A percentile compares a stretch with the other conserved stretches of the same genome.
Evolutionary conservation across 179 eudicot genomes (phyloP).

Genomic region (Sideroxylon spinosum): DNA sequence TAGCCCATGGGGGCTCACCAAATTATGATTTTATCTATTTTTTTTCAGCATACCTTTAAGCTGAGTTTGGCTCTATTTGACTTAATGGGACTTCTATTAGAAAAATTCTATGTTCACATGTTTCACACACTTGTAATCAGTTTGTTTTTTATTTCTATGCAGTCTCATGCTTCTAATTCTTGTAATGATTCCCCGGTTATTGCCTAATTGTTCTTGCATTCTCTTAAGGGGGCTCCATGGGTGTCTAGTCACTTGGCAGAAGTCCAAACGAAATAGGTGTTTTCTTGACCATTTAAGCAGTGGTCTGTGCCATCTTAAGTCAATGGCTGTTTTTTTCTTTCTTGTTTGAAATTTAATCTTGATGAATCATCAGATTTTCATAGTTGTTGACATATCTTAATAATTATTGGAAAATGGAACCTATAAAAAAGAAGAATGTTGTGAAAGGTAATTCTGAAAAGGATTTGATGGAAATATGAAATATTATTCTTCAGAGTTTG

Average conservation of each 20-base stretch:
- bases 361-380: not conserved
- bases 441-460: not conserved
- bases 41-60: not conserved
- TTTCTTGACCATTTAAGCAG: not conserved
- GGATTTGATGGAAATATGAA: not conserved
- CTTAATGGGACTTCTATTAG: not conserved
- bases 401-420: not conserved
- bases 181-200: not conserved
- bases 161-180: not conserved
- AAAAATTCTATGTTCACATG: not conserved
- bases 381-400: not conserved
- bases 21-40: no score
- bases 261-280: not conserved
- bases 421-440: no score
- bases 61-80: not conserved
- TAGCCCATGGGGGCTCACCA: no score
- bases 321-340: not conserved
- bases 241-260: not conserved
- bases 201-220: not conserved
- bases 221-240: not conserved
- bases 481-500: not conserved
- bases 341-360: not conserved
- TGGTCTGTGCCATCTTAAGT: not conserved
- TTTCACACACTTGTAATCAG: not conserved
- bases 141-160: not conserved